Conservation (phyloP, 768 basidiomycete genomes). For the Rhodotorula sphaerocarpa region DNA sequence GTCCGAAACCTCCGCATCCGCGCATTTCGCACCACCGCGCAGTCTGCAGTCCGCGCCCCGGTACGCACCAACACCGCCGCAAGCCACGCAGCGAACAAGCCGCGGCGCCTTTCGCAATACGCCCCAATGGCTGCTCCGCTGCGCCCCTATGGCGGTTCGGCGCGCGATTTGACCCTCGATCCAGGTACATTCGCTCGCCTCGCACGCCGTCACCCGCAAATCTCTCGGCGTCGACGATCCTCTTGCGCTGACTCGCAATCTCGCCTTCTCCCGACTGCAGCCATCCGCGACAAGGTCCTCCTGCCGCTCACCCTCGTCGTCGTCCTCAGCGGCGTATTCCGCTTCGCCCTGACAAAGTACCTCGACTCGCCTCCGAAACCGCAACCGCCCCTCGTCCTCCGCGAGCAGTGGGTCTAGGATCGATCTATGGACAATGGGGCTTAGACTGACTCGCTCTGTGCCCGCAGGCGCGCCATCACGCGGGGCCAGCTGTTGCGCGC, state of each 20-base stretch:
- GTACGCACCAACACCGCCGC: no score
- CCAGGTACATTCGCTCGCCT: no score
- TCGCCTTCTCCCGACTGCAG: constrained; percentile 5
- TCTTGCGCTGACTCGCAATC: no score
- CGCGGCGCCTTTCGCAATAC: no score
- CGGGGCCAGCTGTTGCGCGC: constrained; percentile 33
- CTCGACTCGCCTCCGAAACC: constrained; percentile 79
- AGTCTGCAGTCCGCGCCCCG: no score
- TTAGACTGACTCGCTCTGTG: background rate
- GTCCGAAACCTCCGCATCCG: no score
- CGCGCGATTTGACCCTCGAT: background rate
- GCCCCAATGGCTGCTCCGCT: no score
- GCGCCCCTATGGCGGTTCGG: no score
- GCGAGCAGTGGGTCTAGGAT: constrained; percentile 96
- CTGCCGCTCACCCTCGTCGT: constrained; percentile 25
- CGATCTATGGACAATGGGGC: no score
- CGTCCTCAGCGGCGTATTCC: constrained; percentile 64
- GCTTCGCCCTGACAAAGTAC: constrained; percentile 83
- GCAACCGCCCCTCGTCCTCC: constrained; percentile 62
- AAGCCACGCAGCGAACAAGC: no score
- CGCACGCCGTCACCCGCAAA: no score
- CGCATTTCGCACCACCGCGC: no score
- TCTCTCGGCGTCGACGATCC: background rate
- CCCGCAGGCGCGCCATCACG: constrained; percentile 25
- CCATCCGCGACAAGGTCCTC: constrained; percentile 28